Conservation (phyloP, 1,284 basidiomycete genomes). For the Ustilago shanxiensis region DNA sequence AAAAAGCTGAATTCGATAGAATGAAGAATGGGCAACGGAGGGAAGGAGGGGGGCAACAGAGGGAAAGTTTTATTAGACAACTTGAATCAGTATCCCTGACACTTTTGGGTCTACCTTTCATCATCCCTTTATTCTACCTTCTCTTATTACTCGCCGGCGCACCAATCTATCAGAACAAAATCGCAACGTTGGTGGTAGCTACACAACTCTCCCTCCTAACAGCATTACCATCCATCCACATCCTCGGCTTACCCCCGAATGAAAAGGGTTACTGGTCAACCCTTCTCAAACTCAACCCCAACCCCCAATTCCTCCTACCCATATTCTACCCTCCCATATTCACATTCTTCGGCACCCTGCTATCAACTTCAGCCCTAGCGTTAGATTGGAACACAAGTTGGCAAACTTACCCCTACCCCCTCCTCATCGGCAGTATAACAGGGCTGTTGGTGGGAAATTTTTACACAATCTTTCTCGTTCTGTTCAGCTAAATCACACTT, state of each 20-base stretch:
- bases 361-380: constrained; percentile 7
- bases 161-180: neutral
- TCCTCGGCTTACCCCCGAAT: constrained; percentile 22
- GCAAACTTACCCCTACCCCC: constrained; percentile 47
- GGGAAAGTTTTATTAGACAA: constrained; percentile 24
- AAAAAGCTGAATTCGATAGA: constrained; percentile 6
- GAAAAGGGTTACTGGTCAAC: constrained; percentile 5
- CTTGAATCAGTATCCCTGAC: constrained; percentile 22
- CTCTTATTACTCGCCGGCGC: constrained; percentile 15
- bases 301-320: constrained; percentile 27
- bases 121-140: neutral
- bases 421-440: constrained; percentile 17
- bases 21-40: neutral
- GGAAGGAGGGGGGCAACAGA: neutral
- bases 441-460: constrained; percentile 15
- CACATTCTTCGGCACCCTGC: neutral
- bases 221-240: constrained; percentile 10
- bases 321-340: constrained; percentile 31
- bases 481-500: constrained; percentile 25
- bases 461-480: constrained; percentile 14
- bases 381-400: constrained; percentile 33
- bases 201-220: constrained; percentile 21
- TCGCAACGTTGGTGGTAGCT: constrained; percentile 9
- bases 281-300: constrained; percentile 21
- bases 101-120: constrained; percentile 13